Evolutionary conservation across 2,329 filamentous ascomycete genomes (phyloP), one percentile per base, ranked within the genome.

Genomic region (Aspergillus sp.): DNA sequence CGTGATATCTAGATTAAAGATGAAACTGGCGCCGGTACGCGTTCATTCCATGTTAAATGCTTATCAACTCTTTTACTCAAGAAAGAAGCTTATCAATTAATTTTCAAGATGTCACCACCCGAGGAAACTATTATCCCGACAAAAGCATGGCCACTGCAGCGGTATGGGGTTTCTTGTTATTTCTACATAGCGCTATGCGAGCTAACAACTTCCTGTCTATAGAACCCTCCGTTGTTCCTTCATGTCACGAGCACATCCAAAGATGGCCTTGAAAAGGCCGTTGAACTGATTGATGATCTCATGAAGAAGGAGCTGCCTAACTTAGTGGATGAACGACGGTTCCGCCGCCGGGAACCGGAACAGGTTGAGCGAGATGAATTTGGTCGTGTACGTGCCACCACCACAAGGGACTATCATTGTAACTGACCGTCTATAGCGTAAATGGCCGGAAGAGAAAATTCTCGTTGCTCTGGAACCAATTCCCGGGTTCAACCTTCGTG

Each of bases 21-120:
- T 82, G 91, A 97, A 73, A 98, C 93, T 88, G 95, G 95, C 85
- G 93, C 95, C 84, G 95, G 95, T 99, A 99, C 88, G 93, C 86
- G 82, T 75, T 77, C 75, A 68, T 63, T 69, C 69, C 66, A 66
- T 67, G 64, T 67, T 74, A 77, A 76, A 74, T 70, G 74, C 75
- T 77, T 77, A 69, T 75, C 74, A 64, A 71, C 71, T 75, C 17
- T 69, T 75, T 66, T 77, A 76, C 76, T 79, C 74, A 79, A 80
- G 80, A 76, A 76, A 72, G 77, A 79, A 84, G 81, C 84, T 87
- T 80, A 86, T 84, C 72, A 80, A 73, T 80, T 60, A 40, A 60
- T 76, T 79, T 79, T 79, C 78, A 92, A 98, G 95, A 99, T 93
- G 91, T 99, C 83, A 99, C 95, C 49, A 98, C 93, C 59, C 89